These are phyloP conservation scores for Sphaerulina populicola DNA, from an alignment of 2,329 filamentous ascomycete species.

Conservation along the genomic window DNA sequence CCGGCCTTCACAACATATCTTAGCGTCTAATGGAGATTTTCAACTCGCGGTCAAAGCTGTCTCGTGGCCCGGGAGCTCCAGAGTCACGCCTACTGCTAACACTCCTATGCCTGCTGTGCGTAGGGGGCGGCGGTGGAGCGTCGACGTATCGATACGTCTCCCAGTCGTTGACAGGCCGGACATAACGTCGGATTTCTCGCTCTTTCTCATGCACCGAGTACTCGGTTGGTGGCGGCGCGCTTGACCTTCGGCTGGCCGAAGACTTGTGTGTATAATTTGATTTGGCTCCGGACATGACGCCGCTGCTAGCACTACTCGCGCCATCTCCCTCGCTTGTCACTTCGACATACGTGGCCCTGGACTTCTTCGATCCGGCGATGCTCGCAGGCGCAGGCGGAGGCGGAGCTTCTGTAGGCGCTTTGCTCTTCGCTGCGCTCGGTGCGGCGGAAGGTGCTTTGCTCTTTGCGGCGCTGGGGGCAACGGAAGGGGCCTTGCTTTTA, in stretches of 20 bases:
- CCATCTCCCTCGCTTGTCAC: slow-evolving; percentile 30
- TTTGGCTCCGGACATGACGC: slow-evolving; percentile 7
- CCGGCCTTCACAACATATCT: neutral
- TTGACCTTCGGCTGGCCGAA: neutral
- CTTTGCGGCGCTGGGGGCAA: neutral
- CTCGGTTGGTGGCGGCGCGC: slow-evolving; percentile 19
- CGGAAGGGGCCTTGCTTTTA: slow-evolving; percentile 19
- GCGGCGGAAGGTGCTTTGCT: slow-evolving; percentile 22
- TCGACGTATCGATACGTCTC: slow-evolving; percentile 44
- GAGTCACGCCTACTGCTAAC: slow-evolving; percentile 12
- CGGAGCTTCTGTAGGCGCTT: slow-evolving; percentile 9
- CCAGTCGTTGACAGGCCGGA: slow-evolving; percentile 32
- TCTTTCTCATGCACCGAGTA: slow-evolving; percentile 41
- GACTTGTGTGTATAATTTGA: slow-evolving; percentile 6
- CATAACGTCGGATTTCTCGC: slow-evolving; percentile 36
- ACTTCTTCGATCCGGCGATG: slow-evolving; percentile 1
- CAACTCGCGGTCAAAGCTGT: slow-evolving; percentile 9
- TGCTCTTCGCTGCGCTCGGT: slow-evolving; percentile 14
- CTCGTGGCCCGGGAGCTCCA: slow-evolving; percentile 1
- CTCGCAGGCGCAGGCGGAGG: slow-evolving; percentile 3
- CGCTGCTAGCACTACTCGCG: slow-evolving; percentile 13
- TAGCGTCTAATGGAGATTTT: slow-evolving; percentile 11
- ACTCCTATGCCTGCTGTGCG: slow-evolving; percentile 18
- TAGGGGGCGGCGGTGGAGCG: slow-evolving; percentile 24
- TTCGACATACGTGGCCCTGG: slow-evolving; percentile 38